Percentiles rank a stretch among this genome's conserved stretches.
phyloP scores from a whole-genome alignment of 305 asterid genomes.

The Fraxinus paxiana region DNA sequence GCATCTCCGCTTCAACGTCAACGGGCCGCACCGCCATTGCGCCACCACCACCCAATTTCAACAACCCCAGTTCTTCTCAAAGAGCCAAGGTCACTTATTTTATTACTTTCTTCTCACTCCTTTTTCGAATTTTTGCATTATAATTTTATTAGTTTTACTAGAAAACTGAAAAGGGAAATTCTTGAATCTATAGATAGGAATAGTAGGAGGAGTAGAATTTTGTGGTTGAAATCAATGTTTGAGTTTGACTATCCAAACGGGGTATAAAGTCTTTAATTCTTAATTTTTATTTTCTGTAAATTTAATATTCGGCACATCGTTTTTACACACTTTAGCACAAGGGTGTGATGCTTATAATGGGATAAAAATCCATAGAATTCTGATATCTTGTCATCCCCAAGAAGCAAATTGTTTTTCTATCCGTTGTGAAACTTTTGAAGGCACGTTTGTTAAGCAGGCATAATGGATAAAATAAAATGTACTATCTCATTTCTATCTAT shows the following conservation, averaged over 20 bases:
- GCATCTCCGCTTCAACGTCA: slow-evolving; percentile 25
- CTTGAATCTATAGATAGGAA: not conserved
- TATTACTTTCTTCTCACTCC: not conserved
- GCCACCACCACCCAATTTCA: slow-evolving; percentile 18
- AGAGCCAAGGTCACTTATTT: slow-evolving; percentile 30
- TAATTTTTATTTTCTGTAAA: not conserved
- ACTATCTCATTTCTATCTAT: not conserved
- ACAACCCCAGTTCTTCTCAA: slow-evolving; percentile 34
- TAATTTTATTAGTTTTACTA: not conserved
- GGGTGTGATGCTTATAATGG: not conserved
- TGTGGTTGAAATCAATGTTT: not conserved
- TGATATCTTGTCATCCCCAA: not conserved
- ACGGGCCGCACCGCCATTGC: slow-evolving; percentile 20
- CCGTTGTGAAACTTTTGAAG: not conserved
- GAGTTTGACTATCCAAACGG: not conserved
- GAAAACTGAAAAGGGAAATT: not conserved
- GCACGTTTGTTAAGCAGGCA: not conserved
- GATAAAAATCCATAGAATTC: not conserved
- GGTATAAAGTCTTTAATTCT: not conserved
- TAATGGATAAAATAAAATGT: not conserved
- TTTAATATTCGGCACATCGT: not conserved
- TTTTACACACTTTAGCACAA: not conserved
- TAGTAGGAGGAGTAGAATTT: not conserved
- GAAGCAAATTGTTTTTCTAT: not conserved
- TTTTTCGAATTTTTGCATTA: not conserved